Evolutionary conservation across 352 stramenopile species (phyloP).

Genomic region (Phytophthora pinifolia): DNA sequence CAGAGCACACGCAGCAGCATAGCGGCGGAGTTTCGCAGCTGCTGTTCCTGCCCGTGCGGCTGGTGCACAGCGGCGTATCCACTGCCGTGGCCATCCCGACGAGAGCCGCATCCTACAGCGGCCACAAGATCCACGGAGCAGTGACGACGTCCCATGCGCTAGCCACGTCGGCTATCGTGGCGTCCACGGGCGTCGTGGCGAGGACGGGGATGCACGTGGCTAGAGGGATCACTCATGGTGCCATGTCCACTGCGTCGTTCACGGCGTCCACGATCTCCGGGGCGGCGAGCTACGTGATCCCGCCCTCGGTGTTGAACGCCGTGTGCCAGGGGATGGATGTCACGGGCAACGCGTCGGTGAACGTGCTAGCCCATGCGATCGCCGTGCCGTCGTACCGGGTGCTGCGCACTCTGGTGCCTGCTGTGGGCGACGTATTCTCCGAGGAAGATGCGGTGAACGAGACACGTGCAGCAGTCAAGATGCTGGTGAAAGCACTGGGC

Average conservation of each 20-base stretch:
- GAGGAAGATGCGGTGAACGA: constrained; percentile 59
- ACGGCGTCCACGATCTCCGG: constrained; percentile 52
- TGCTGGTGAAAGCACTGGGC: constrained; percentile 57
- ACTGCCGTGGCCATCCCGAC: constrained; percentile 56
- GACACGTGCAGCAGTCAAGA: constrained; percentile 47
- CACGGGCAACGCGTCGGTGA: constrained; percentile 60
- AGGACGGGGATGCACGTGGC: constrained; percentile 61
- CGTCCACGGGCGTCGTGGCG: constrained; percentile 45
- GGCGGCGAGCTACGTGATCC: constrained; percentile 54
- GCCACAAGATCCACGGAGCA: constrained; percentile 54
- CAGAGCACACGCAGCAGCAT: constrained; percentile 5
- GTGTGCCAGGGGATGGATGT: constrained; percentile 64
- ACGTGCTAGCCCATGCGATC: constrained; percentile 64
- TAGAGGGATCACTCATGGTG: constrained; percentile 43
- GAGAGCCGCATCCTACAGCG: constrained; percentile 51
- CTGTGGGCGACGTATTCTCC: constrained; percentile 40
- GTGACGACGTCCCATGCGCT: constrained; percentile 61
- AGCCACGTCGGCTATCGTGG: constrained; percentile 57
- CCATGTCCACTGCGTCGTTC: constrained; percentile 56
- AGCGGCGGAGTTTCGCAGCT: constrained; percentile 48
- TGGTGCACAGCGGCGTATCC: constrained; percentile 59
- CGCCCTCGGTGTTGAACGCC: constrained; percentile 54
- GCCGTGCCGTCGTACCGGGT: constrained; percentile 70
- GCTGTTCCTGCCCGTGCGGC: constrained; percentile 58
- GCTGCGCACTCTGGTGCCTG: constrained; percentile 46